phyloP scores from a whole-genome alignment of 805 yeast genomes.

The Sugiyamaella chiloensis region DNA sequence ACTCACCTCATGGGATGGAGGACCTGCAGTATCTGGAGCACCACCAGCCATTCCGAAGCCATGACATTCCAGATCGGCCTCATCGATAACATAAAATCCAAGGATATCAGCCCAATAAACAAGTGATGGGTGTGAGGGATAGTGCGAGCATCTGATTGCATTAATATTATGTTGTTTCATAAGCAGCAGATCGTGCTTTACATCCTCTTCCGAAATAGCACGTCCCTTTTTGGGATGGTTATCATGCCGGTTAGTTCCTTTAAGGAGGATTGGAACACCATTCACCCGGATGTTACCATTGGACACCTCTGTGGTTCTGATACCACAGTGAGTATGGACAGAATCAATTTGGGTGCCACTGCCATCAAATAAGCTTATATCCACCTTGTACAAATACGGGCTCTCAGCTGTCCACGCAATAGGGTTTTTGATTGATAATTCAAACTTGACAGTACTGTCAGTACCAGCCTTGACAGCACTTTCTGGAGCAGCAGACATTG shows the following conservation, averaged over 20 bases:
- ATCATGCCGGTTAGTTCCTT: slow-evolving; percentile 40
- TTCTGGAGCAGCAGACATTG: neutral
- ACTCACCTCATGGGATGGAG: slow-evolving; percentile 5
- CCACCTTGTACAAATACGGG: slow-evolving; percentile 32
- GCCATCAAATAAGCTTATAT: slow-evolving; percentile 18
- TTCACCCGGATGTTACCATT: slow-evolving; percentile 33
- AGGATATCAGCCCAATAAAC: slow-evolving; percentile 33
- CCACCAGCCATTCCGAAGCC: slow-evolving; percentile 28
- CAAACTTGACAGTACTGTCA: neutral
- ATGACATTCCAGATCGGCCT: slow-evolving; percentile 40
- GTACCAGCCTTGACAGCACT: neutral
- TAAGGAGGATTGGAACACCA: slow-evolving; percentile 31
- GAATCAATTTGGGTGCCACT: slow-evolving; percentile 13
- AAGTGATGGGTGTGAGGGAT: slow-evolving; percentile 37
- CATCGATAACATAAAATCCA: slow-evolving; percentile 39
- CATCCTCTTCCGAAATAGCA: slow-evolving; percentile 37
- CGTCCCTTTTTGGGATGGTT: slow-evolving; percentile 36
- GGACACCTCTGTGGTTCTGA: slow-evolving; percentile 31
- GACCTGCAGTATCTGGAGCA: slow-evolving; percentile 3
- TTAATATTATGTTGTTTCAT: slow-evolving; percentile 39
- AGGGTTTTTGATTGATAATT: slow-evolving; percentile 22
- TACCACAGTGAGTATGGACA: slow-evolving; percentile 31
- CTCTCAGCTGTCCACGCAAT: slow-evolving; percentile 37
- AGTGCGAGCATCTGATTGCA: slow-evolving; percentile 39
- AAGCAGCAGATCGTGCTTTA: slow-evolving; percentile 32